phyloP scores from a whole-genome alignment of 176 grass and related monocot genomes.

The Oryza glumipatula region DNA sequence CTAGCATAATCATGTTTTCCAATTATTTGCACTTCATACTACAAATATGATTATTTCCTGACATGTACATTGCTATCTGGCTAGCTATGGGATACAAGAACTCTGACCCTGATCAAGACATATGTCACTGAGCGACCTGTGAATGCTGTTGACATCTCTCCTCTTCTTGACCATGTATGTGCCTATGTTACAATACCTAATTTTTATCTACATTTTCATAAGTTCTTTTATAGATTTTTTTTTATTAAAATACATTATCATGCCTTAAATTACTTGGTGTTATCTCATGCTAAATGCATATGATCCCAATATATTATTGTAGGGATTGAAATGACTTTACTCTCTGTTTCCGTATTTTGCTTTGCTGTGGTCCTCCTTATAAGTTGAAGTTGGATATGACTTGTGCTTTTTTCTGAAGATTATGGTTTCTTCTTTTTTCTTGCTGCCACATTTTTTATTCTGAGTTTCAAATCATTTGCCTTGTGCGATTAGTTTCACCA shows the following conservation, averaged over 20 bases:
- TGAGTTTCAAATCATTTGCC: too few species aligned
- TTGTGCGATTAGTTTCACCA: background rate
- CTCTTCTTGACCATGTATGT: conserved; percentile 81
- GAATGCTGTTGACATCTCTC: conserved; percentile 91
- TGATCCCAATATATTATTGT: background rate
- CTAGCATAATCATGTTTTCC: background rate
- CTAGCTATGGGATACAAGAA: conserved; percentile 88
- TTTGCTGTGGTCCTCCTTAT: background rate
- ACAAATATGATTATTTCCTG: background rate
- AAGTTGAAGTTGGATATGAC: too few species aligned
- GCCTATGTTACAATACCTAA: background rate
- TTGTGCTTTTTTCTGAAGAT: too few species aligned
- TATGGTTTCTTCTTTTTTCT: background rate
- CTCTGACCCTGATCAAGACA: conserved; percentile 77
- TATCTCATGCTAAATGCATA: background rate
- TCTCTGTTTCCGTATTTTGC: background rate
- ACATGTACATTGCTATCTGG: conserved; percentile 19
- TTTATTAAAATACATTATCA: background rate
- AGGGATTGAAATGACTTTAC: background rate
- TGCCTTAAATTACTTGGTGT: background rate
- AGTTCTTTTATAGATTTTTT: background rate
- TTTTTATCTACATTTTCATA: background rate
- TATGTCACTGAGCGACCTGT: conserved; percentile 89
- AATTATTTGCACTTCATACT: background rate
- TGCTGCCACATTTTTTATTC: background rate